Evolutionary conservation across 2,329 filamentous ascomycete genomes (phyloP), one percentile per base, ranked within the genome.

Genomic region (Rasamsonia emersonii): DNA sequence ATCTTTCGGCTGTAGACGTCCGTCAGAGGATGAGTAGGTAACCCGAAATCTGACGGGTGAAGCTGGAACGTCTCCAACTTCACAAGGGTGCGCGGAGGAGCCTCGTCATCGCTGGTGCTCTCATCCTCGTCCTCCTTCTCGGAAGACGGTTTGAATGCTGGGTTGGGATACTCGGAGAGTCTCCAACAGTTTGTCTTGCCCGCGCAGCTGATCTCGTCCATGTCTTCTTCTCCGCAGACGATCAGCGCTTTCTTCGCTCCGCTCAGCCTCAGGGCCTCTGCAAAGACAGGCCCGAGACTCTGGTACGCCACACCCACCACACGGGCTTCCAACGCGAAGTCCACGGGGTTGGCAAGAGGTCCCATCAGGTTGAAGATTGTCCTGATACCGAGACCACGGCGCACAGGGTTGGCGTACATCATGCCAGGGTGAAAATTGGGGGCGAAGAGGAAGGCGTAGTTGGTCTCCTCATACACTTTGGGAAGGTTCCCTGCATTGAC

Each of bases 361-460:
- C 91, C 91, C 30, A 98, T 73, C 10, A 98, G 75, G 62, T 98
- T 98, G 76, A 98, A 98, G 45, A 98, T 89, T 2, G 91, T 98
- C 48, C 91, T 78, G 71, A 91, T 89, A 37, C 89, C 89, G 14
- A 98, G 75, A 55, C 93, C 82, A 52, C 77, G 83, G 40, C 91
- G 81, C 42, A 95, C 79, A 2, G 81, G 77, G 4, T 86, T 86
- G 23, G 91, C 86, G 57, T 88, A 80, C 55, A 77, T 80, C 81
- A 96, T 95, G 28, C 86, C 89, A 0, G 86, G 86, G 63, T 98
- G 91, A 70, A 95, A 98, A 45, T 91, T 83, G 23, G 91, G 89
- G 0, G 91, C 91, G 54, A 91, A 96, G 18, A 98, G 73, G 63
- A 98, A 98, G 41, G 82, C 82, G 65, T 96, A 98, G 64, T 93